Evolutionary conservation across 768 basidiomycete genomes (phyloP).

Genomic region (Collybia nuda): DNA sequence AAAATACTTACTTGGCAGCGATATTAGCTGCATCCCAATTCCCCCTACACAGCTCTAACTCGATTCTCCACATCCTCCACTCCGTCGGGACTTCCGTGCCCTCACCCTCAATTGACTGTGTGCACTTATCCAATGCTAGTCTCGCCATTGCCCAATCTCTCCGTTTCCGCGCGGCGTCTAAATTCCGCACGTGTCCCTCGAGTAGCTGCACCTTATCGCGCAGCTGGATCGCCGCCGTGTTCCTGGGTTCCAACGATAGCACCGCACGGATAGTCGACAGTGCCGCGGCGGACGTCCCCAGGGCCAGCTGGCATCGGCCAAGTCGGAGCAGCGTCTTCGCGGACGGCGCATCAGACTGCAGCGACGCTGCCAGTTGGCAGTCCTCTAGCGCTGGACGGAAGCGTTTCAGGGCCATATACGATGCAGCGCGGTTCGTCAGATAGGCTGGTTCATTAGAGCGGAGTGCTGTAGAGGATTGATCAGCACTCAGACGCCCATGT

Average conservation of each 20-base stretch:
- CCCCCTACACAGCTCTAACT: slow-evolving; percentile 71
- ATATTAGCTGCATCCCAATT: slow-evolving; percentile 73
- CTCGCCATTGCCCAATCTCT: slow-evolving; percentile 79
- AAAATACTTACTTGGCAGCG: slow-evolving; percentile 68
- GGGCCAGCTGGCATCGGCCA: slow-evolving; percentile 80
- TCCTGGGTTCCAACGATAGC: slow-evolving; percentile 61
- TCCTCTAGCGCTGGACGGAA: slow-evolving; percentile 76
- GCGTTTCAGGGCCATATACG: slow-evolving; percentile 78
- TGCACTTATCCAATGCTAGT: slow-evolving; percentile 77
- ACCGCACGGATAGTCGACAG: slow-evolving; percentile 64
- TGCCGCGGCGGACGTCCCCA: slow-evolving; percentile 69
- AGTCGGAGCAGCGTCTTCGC: slow-evolving; percentile 81
- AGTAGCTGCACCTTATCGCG: slow-evolving; percentile 60
- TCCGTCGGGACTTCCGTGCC: slow-evolving; percentile 73
- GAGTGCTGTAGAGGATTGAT: slow-evolving; percentile 40
- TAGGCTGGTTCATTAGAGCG: slow-evolving; percentile 71
- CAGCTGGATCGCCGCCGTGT: slow-evolving; percentile 59
- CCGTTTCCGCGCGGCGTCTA: slow-evolving; percentile 51
- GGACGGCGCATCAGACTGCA: slow-evolving; percentile 63
- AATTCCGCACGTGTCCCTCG: slow-evolving; percentile 64
- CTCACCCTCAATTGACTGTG: slow-evolving; percentile 72
- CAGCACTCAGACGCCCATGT: neutral
- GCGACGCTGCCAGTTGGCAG: slow-evolving; percentile 69
- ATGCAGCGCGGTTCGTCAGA: slow-evolving; percentile 84
- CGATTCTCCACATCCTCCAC: slow-evolving; percentile 80